These are phyloP conservation scores for Cryptosporidium tyzzeri DNA, from an alignment of 169 alveolate genomes.

Conservation along the genomic window DNA sequence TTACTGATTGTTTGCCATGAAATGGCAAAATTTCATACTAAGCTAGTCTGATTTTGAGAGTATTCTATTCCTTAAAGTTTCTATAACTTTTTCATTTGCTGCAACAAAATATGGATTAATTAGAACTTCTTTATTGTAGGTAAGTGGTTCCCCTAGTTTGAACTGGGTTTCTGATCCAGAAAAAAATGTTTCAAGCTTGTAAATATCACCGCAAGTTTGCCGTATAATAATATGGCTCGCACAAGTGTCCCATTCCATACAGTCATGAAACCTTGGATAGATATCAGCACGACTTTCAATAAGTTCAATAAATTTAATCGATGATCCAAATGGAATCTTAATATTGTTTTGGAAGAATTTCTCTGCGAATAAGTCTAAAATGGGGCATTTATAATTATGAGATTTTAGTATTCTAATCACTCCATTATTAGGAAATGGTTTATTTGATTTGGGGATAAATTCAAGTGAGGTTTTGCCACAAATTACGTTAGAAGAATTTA, in stretches of 20 bases:
- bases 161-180: constrained; percentile 11
- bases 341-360: not conserved
- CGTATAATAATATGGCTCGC: constrained; percentile 78
- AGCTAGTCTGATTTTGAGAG: not conserved
- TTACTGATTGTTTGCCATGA: not conserved
- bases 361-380: constrained; percentile 10
- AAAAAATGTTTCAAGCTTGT: constrained; percentile 17
- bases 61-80: not conserved
- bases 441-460: constrained; percentile 18
- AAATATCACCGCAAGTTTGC: constrained; percentile 77
- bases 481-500: constrained; percentile 5
- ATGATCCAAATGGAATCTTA: constrained; percentile 61
- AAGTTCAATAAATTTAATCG: constrained; percentile 77
- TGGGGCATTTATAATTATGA: constrained; percentile 22
- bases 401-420: constrained; percentile 29
- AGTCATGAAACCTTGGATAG: constrained; percentile 79
- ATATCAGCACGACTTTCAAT: constrained; percentile 75
- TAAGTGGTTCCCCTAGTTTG: constrained; percentile 74
- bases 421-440: not conserved
- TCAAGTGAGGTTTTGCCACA: not conserved
- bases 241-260: constrained; percentile 83
- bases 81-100: not conserved
- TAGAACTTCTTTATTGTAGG: constrained; percentile 71
- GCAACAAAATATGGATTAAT: constrained; percentile 78
- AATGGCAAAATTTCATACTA: not conserved